phyloP scores from a whole-genome alignment of 495 filamentous ascomycete species.

The Daldinia caldariorum region DNA sequence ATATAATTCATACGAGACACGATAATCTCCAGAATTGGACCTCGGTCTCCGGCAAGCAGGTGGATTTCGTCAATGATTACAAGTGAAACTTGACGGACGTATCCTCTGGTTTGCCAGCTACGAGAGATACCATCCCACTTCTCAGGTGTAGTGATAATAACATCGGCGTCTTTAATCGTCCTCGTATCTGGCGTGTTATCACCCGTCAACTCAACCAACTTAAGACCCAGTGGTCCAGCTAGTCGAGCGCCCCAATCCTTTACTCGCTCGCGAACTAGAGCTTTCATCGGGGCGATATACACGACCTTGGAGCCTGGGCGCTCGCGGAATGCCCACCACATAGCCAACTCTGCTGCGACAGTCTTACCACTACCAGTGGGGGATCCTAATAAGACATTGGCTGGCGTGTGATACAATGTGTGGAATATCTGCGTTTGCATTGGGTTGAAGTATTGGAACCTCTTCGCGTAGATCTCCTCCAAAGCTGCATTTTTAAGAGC shows the following conservation, averaged over 20 bases:
- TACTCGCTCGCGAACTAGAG: constrained; percentile 94
- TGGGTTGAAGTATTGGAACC: constrained; percentile 97
- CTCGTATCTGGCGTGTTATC: constrained; percentile 98
- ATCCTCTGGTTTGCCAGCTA: constrained; percentile 96
- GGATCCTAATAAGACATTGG: constrained; percentile 95
- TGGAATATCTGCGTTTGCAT: constrained; percentile 99
- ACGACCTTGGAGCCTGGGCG: constrained; percentile 97
- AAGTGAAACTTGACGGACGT: constrained; percentile 92
- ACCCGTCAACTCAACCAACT: constrained; percentile 94
- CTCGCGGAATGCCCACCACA: constrained; percentile 99
- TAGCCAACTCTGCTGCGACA: constrained; percentile 93
- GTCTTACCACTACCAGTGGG: constrained; percentile 98
- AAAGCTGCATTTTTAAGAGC: constrained; percentile 88
- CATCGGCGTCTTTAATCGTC: constrained; percentile 92
- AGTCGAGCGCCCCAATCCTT: constrained; percentile 92
- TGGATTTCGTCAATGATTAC: constrained; percentile 99
- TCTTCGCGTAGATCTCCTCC: constrained; percentile 85
- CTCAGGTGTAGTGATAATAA: constrained; percentile 98
- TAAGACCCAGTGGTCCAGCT: constrained; percentile 84
- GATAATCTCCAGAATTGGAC: constrained; percentile 98
- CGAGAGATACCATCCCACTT: constrained; percentile 99
- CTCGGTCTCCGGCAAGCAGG: constrained; percentile 91
- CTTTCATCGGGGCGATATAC: constrained; percentile 99
- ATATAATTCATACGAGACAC: constrained; percentile 99
- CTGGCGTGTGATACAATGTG: constrained; percentile 86